These are phyloP conservation scores for Hirsutella minnesotensis DNA, from an alignment of 2,329 filamentous ascomycete genomes.

Conservation along the genomic window DNA sequence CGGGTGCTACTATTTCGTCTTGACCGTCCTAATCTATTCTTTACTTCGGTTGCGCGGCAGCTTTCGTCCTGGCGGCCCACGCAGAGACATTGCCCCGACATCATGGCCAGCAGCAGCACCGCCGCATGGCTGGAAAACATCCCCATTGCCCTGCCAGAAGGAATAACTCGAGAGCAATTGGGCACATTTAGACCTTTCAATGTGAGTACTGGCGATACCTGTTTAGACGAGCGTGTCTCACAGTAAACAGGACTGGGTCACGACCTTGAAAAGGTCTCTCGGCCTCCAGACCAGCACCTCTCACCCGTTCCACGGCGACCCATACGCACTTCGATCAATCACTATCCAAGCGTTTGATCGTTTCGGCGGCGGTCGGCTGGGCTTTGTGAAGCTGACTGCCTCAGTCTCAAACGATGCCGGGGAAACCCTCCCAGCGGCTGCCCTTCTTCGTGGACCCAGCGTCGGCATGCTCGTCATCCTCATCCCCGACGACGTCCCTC, in stretches of 20 bases:
- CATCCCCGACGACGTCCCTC: constrained; percentile 34
- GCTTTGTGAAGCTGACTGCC: constrained; percentile 45
- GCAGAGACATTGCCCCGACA: too few species aligned
- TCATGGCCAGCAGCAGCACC: not conserved
- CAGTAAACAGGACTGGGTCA: constrained; percentile 43
- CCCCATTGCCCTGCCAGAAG: constrained; percentile 26
- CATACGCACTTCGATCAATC: constrained; percentile 39
- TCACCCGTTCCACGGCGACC: constrained; percentile 42
- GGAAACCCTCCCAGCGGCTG: constrained; percentile 38
- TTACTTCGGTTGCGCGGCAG: too few species aligned
- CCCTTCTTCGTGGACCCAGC: constrained; percentile 47
- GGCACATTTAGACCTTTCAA: constrained; percentile 34
- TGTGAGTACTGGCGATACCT: constrained; percentile 14
- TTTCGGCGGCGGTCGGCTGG: constrained; percentile 34
- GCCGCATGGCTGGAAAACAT: constrained; percentile 13
- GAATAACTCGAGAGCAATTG: constrained; percentile 28
- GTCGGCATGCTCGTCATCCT: constrained; percentile 49
- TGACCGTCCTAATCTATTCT: too few species aligned
- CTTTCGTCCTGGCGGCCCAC: not conserved
- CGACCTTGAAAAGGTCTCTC: constrained; percentile 33
- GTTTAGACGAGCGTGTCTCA: too few species aligned
- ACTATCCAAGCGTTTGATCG: constrained; percentile 41
- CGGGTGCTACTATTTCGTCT: too few species aligned
- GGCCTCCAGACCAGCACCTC: constrained; percentile 26
- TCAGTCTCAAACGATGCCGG: constrained; percentile 33